phyloP scores from a whole-genome alignment of 2,329 filamentous ascomycete species.

The Ramularia collo-cygni region DNA sequence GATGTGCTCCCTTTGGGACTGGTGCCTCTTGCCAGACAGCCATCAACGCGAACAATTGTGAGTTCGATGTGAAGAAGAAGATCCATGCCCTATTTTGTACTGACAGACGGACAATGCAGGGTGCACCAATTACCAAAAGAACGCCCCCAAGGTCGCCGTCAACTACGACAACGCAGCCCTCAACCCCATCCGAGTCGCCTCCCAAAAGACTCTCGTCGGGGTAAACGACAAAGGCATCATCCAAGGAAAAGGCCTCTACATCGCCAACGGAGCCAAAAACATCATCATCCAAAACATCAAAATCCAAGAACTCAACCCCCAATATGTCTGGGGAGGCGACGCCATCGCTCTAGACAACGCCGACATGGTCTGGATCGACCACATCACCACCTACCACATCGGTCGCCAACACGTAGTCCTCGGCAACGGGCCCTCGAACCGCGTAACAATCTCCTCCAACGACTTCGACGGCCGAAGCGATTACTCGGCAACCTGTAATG shows the following conservation, averaged over 20 bases:
- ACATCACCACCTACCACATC: slow-evolving; percentile 36
- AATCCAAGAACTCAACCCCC: slow-evolving; percentile 33
- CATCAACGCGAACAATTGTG: slow-evolving; percentile 47
- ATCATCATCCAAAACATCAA: slow-evolving; percentile 46
- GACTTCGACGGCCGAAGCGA: slow-evolving; percentile 49
- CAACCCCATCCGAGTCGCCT: slow-evolving; percentile 34
- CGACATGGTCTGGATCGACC: slow-evolving; percentile 34
- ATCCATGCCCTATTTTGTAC: slow-evolving; percentile 17
- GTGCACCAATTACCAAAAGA: slow-evolving; percentile 6
- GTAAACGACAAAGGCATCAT: slow-evolving; percentile 35
- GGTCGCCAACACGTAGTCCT: slow-evolving; percentile 50
- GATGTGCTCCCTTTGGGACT: slow-evolving; percentile 44
- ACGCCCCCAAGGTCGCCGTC: slow-evolving; percentile 13
- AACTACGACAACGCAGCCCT: slow-evolving; percentile 52
- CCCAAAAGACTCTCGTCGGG: slow-evolving; percentile 39
- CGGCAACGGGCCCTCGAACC: slow-evolving; percentile 45
- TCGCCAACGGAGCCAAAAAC: slow-evolving; percentile 40
- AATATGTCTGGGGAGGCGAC: slow-evolving; percentile 36
- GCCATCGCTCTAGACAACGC: slow-evolving; percentile 32
- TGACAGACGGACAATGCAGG: slow-evolving; percentile 29
- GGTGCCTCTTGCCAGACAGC: slow-evolving; percentile 35
- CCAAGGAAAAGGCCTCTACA: slow-evolving; percentile 36
- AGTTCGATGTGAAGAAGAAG: too few relatives aligned
- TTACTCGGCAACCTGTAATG: slow-evolving; percentile 53
- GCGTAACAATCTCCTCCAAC: slow-evolving; percentile 55